Evolutionary conservation across 2,329 filamentous ascomycete genomes (phyloP).

Genomic region (Juglanconis oblonga): DNA sequence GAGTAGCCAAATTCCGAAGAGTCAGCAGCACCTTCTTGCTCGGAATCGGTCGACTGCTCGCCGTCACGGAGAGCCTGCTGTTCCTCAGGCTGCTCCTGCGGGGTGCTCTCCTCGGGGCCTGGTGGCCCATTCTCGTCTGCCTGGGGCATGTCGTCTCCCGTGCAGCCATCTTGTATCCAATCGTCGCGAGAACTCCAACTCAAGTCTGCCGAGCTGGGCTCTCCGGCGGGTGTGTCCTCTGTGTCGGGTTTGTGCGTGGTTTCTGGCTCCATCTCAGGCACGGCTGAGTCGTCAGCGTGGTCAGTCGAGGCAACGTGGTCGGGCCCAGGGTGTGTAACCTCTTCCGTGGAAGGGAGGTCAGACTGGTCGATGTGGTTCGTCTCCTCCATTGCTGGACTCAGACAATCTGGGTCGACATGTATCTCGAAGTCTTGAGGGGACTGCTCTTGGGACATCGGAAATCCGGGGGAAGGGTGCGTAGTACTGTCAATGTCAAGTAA

Average conservation of each 20-base stretch:
- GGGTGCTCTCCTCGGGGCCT: not conserved
- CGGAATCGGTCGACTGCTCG: not conserved
- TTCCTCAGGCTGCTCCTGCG: not conserved
- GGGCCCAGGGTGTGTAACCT: not conserved
- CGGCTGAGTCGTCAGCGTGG: slow-evolving; percentile 1
- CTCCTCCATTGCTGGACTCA: slow-evolving; percentile 37
- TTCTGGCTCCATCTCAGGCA: not conserved
- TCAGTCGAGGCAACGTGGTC: not conserved
- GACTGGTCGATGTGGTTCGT: slow-evolving; percentile 14
- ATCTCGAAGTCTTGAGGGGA: slow-evolving; percentile 44
- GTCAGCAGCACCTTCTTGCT: not conserved
- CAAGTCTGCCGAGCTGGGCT: not conserved
- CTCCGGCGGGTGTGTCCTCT: not conserved
- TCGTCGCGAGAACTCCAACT: not conserved
- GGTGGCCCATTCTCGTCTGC: not conserved
- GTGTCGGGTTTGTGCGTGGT: not conserved
- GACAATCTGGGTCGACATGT: slow-evolving; percentile 45
- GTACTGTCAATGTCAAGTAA: not conserved
- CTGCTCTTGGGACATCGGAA: slow-evolving; percentile 14
- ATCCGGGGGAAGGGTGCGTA: not conserved
- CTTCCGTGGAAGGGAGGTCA: slow-evolving; percentile 2
- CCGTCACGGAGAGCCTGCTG: not conserved
- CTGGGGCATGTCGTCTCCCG: not conserved
- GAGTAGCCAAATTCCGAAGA: slow-evolving; percentile 17
- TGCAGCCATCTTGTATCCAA: not conserved